Conservation (phyloP, 192 early-diverging fungal genomes). For the Coemansia sp. region DNA sequence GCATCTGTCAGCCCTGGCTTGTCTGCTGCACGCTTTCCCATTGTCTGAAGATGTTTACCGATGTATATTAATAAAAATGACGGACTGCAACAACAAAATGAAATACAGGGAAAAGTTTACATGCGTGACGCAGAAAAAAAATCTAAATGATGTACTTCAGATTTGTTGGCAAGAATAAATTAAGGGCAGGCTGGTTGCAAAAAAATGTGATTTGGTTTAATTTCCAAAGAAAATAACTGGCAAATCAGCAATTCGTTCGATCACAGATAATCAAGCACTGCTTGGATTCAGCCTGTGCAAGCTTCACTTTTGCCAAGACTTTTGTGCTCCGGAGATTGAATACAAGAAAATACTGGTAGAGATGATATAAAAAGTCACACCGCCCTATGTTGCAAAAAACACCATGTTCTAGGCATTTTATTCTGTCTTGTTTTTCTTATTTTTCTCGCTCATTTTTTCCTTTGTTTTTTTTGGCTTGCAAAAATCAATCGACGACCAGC, state of each 20-base stretch:
- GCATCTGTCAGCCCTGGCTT: constrained; percentile 18
- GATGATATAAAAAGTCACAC: neutral
- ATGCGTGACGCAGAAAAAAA: neutral
- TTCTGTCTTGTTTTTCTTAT: neutral
- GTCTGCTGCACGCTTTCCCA: constrained; percentile 36
- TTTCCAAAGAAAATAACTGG: neutral
- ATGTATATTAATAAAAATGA: neutral
- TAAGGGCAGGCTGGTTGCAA: neutral
- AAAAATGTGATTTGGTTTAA: neutral
- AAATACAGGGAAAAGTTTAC: neutral
- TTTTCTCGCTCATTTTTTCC: neutral
- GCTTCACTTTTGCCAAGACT: too few species aligned
- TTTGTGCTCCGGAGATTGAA: too few species aligned
- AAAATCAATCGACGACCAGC: neutral
- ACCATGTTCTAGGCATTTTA: too few species aligned
- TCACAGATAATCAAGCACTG: neutral
- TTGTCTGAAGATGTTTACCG: constrained; percentile 3
- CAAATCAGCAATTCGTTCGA: neutral
- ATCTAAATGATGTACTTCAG: neutral
- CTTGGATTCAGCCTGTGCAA: neutral
- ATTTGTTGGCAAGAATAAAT: neutral
- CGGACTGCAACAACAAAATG: neutral
- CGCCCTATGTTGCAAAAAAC: neutral
- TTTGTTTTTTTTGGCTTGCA: neutral
- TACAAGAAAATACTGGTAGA: too few species aligned